These are phyloP conservation scores for Populus tremula DNA, from an alignment of 345 rosid genomes.

Conservation along the genomic window DNA sequence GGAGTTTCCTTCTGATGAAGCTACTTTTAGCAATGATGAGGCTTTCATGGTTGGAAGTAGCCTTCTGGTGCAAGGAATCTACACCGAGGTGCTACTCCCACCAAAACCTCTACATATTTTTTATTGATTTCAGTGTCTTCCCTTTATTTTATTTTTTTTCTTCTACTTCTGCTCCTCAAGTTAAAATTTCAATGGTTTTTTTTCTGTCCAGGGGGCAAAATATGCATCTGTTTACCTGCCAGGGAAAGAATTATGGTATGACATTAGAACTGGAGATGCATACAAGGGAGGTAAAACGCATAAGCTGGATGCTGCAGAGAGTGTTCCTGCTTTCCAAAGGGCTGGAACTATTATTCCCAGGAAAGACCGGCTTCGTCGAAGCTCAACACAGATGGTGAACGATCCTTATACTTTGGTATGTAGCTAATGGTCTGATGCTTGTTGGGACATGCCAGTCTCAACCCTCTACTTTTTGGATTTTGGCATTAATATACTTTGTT, in stretches of 20 bases:
- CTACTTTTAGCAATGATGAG: constrained; percentile 79
- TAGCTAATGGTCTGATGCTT: constrained; percentile 3
- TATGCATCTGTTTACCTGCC: constrained; percentile 81
- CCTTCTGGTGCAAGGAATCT: constrained; percentile 92
- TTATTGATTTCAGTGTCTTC: not conserved
- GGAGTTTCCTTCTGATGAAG: constrained; percentile 95
- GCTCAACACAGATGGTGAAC: constrained; percentile 89
- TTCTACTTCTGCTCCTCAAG: not conserved
- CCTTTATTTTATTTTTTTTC: constrained; percentile 6
- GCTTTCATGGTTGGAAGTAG: constrained; percentile 96
- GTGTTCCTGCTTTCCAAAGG: constrained; percentile 93
- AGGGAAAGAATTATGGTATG: constrained; percentile 86
- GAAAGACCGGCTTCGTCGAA: constrained; percentile 83
- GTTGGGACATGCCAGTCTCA: not conserved
- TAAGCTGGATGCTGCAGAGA: constrained; percentile 71
- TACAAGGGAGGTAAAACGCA: constrained; percentile 60
- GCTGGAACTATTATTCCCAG: constrained; percentile 94
- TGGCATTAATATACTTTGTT: not conserved
- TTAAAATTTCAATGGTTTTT: constrained; percentile 5
- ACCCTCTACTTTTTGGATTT: not conserved
- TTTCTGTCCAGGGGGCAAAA: constrained; percentile 53
- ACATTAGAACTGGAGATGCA: constrained; percentile 67
- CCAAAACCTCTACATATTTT: not conserved
- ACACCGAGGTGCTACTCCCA: constrained; percentile 55
- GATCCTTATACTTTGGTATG: constrained; percentile 96